These are phyloP conservation scores for Dryadomyces sulphureus DNA, from an alignment of 2,329 filamentous ascomycete species.

Conservation along the genomic window DNA sequence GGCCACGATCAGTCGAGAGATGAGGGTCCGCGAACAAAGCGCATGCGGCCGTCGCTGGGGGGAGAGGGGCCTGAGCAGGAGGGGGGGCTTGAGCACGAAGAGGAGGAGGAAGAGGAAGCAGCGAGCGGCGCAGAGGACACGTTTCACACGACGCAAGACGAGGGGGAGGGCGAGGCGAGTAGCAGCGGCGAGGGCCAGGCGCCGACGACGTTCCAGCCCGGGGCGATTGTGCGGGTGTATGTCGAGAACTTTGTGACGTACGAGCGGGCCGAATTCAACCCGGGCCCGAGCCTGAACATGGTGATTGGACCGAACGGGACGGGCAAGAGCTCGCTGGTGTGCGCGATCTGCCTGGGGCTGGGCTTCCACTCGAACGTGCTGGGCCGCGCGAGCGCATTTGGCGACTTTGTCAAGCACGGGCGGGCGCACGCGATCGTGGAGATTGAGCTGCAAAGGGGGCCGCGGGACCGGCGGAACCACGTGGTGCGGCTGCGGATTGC, in stretches of 20 bases:
- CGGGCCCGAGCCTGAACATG: conserved; percentile 92
- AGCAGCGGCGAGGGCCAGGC: conserved; percentile 7
- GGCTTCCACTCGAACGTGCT: conserved; percentile 73
- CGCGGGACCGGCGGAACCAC: conserved; percentile 47
- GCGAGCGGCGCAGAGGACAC: conserved; percentile 6
- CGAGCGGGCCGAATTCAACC: conserved; percentile 76
- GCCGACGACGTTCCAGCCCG: conserved; percentile 42
- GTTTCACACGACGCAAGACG: conserved; percentile 3
- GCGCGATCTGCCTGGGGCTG: conserved; percentile 85
- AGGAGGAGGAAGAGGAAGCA: conserved; percentile 3
- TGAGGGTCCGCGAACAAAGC: conserved; percentile 17
- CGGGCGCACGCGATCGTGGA: conserved; percentile 66
- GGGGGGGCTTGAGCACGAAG: conserved; percentile 2
- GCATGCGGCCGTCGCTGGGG: conserved; percentile 17
- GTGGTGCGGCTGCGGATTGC: conserved; percentile 64
- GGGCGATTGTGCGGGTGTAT: conserved; percentile 77
- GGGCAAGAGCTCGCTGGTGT: conserved; percentile 93
- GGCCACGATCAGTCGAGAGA: conserved; percentile 12
- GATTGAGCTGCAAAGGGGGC: conserved; percentile 66
- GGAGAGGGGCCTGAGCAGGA: conserved; percentile 5
- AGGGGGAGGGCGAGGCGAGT: conserved; percentile 4
- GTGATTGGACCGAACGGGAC: conserved; percentile 98
- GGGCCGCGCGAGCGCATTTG: conserved; percentile 69
- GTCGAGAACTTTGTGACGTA: conserved; percentile 92
- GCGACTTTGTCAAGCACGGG: conserved; percentile 90